Conservation (phyloP, 2,329 filamentous ascomycete species). For the Aspergillus tanneri region DNA sequence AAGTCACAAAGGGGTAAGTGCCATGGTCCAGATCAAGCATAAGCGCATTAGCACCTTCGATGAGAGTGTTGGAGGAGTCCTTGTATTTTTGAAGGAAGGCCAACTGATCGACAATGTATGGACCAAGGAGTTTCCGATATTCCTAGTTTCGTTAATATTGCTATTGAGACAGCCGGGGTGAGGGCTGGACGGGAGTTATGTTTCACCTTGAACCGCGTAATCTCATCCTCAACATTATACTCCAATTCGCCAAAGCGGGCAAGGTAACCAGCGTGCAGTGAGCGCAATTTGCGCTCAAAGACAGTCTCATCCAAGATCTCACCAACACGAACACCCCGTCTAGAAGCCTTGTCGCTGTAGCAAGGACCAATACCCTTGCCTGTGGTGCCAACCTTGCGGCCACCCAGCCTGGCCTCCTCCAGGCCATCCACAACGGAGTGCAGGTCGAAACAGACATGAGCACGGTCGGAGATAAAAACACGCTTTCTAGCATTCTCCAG, state of each 20-base stretch:
- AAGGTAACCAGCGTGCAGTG: conserved; percentile 53
- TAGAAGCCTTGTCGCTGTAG: conserved; percentile 62
- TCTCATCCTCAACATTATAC: conserved; percentile 62
- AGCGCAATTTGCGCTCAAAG: conserved; percentile 56
- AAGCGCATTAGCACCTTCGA: conserved; percentile 64
- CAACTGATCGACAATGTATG: conserved; percentile 47
- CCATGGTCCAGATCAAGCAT: conserved; percentile 61
- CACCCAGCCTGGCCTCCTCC: conserved; percentile 46
- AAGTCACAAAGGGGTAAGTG: conserved; percentile 52
- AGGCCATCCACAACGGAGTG: conserved; percentile 49
- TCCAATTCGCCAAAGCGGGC: conserved; percentile 59
- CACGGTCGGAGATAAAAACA: conserved; percentile 49
- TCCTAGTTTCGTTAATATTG: conserved; percentile 25
- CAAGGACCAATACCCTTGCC: conserved; percentile 57
- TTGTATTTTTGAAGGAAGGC: conserved; percentile 57
- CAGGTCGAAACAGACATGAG: conserved; percentile 47
- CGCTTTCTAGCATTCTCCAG: conserved; percentile 41
- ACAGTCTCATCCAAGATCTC: conserved; percentile 57
- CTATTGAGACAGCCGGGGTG: not conserved
- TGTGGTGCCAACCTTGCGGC: conserved; percentile 50
- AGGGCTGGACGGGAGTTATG: not conserved
- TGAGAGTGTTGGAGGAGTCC: conserved; percentile 55
- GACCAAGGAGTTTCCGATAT: conserved; percentile 38
- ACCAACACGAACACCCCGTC: conserved; percentile 58
- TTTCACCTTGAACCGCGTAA: conserved; percentile 55